phyloP scores from a whole-genome alignment of 768 basidiomycete genomes.

The Termitomyces sp. region DNA sequence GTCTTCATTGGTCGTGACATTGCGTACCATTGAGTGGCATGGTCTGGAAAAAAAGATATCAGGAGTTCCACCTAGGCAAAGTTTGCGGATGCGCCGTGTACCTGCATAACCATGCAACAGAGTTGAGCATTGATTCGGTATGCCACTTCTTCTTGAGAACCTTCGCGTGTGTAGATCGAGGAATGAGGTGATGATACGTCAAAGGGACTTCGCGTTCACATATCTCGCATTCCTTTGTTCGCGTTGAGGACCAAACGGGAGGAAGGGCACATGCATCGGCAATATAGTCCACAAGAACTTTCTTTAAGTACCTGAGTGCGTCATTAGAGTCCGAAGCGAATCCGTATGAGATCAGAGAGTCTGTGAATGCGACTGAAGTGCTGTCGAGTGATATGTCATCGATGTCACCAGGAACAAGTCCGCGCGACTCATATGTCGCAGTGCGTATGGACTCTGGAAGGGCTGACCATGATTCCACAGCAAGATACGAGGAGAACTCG shows the following conservation, averaged over 20 bases:
- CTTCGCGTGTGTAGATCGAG: conserved; percentile 47
- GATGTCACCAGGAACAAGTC: conserved; percentile 22
- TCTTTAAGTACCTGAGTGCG: conserved; percentile 33
- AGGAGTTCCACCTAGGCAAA: neutral
- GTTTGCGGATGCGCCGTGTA: conserved; percentile 7
- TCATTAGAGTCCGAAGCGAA: conserved; percentile 36
- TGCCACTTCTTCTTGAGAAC: conserved; percentile 58
- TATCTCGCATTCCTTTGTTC: conserved; percentile 52
- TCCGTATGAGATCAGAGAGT: conserved; percentile 47
- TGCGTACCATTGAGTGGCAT: conserved; percentile 48
- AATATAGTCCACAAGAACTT: conserved; percentile 36
- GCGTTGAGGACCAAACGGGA: conserved; percentile 47
- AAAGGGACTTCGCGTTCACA: conserved; percentile 51
- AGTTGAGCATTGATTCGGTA: conserved; percentile 42
- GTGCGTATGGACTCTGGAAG: conserved; percentile 30
- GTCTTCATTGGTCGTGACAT: conserved; percentile 43
- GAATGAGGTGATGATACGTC: conserved; percentile 60
- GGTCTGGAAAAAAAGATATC: conserved; percentile 31
- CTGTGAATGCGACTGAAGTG: conserved; percentile 36
- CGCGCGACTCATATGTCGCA: conserved; percentile 33
- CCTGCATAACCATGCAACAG: conserved; percentile 60
- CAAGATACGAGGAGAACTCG: conserved; percentile 51
- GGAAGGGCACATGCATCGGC: conserved; percentile 42
- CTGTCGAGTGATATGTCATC: conserved; percentile 33
- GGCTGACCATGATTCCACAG: conserved; percentile 41